These are phyloP conservation scores for Pleomassaria siparia DNA, from an alignment of 2,329 filamentous ascomycete genomes.

Conservation along the genomic window DNA sequence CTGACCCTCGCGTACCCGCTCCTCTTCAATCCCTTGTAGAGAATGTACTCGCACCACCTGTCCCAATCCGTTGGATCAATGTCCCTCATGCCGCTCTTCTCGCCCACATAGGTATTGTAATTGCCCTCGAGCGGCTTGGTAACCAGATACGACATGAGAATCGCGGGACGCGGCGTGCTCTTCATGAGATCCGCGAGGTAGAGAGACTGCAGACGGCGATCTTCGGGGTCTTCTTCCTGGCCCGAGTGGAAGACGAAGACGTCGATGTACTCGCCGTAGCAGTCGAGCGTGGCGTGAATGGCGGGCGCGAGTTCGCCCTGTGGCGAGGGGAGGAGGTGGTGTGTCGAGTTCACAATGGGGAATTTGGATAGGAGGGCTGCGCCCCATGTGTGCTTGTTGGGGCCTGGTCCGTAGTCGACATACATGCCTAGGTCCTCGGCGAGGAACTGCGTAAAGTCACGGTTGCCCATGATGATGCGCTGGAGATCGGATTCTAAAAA, in stretches of 20 bases:
- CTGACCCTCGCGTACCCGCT: slow-evolving; percentile 89
- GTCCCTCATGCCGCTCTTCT: slow-evolving; percentile 87
- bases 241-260: slow-evolving; percentile 99
- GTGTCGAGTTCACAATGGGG: slow-evolving; percentile 94
- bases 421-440: slow-evolving; percentile 99
- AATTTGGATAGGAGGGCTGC: slow-evolving; percentile 92
- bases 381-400: slow-evolving; percentile 99
- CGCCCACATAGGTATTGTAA: slow-evolving; percentile 92
- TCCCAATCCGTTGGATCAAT: slow-evolving; percentile 94
- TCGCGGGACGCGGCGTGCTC: slow-evolving; percentile 72
- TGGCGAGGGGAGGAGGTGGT: slow-evolving; percentile 90
- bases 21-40: slow-evolving; percentile 85
- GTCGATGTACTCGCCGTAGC: slow-evolving; percentile 86
- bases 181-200: slow-evolving; percentile 91
- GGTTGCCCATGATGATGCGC: slow-evolving; percentile 99
- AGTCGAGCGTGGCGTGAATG: slow-evolving; percentile 93
- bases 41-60: slow-evolving; percentile 97
- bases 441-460: slow-evolving; percentile 91
- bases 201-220: slow-evolving; percentile 80
- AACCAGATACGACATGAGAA: slow-evolving; percentile 89
- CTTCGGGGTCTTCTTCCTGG: slow-evolving; percentile 94
- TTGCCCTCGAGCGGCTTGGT: slow-evolving; percentile 89
- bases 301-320: slow-evolving; percentile 94
- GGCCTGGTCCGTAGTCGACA: slow-evolving; percentile 93
- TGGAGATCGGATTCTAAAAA: slow-evolving; percentile 90